Evolutionary conservation across 176 grass and related monocot genomes (phyloP).

Genomic region (Aegilops bicornis): DNA sequence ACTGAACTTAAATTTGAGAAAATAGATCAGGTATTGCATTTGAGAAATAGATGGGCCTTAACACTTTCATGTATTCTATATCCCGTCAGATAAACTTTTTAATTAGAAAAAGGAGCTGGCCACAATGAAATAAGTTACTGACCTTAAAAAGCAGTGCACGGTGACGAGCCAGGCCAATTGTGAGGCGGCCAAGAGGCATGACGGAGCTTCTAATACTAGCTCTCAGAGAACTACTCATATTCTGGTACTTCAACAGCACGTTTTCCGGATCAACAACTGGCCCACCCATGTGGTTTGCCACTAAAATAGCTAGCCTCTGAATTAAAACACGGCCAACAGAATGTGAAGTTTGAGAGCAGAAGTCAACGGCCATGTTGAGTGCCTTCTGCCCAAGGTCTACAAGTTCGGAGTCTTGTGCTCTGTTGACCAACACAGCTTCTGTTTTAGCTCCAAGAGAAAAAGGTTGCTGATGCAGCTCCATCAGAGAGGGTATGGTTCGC

Average conservation of each 20-base stretch:
- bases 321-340: constrained; percentile 64
- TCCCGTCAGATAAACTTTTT: background rate
- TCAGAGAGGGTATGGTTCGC: constrained; percentile 72
- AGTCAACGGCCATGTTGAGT: constrained; percentile 52
- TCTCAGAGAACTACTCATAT: constrained; percentile 47
- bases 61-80: background rate
- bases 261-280: constrained; percentile 65
- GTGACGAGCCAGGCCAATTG: constrained; percentile 83
- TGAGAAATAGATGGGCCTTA: constrained; percentile 20
- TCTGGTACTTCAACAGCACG: constrained; percentile 51
- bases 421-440: constrained; percentile 84
- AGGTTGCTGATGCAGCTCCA: constrained; percentile 52
- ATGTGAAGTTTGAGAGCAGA: constrained; percentile 44
- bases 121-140: constrained; percentile 21
- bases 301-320: constrained; percentile 65
- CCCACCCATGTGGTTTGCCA: constrained; percentile 87
- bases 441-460: constrained; percentile 54
- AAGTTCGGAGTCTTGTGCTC: constrained; percentile 66
- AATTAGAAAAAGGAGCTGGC: background rate
- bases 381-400: constrained; percentile 75
- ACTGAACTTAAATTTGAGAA: constrained; percentile 20
- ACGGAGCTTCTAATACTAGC: constrained; percentile 57
- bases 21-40: constrained; percentile 11
- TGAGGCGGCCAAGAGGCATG: constrained; percentile 70
- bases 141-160: constrained; percentile 97